Evolutionary conservation across 2,329 filamentous ascomycete genomes (phyloP).

Genomic region (Fusarium sp.): DNA sequence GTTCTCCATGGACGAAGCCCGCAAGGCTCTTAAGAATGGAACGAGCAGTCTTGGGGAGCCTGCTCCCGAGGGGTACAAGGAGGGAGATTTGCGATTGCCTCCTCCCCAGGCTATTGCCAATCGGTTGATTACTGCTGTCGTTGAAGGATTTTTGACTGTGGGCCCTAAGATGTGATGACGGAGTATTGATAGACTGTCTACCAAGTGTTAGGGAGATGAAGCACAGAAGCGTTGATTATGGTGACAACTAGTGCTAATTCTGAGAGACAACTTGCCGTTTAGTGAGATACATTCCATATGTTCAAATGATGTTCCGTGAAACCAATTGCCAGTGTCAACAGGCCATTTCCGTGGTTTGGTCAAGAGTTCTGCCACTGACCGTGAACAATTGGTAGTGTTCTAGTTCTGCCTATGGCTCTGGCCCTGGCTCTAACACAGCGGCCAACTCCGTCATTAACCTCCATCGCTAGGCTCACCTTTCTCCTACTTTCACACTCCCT

Average conservation of each 20-base stretch:
- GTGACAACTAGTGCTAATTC: not conserved
- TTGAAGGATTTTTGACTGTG: slow-evolving; percentile 73
- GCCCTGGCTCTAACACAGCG: not conserved
- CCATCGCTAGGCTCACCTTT: not conserved
- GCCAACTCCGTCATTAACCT: not conserved
- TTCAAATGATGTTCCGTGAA: not conserved
- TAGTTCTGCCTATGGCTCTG: not conserved
- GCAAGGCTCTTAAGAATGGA: slow-evolving; percentile 74
- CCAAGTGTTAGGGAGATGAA: not conserved
- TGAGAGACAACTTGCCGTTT: not conserved
- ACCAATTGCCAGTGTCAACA: not conserved
- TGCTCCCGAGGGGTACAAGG: slow-evolving; percentile 72
- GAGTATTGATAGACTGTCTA: not conserved
- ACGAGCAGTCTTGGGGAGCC: slow-evolving; percentile 71
- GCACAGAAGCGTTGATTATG: slow-evolving; percentile 2
- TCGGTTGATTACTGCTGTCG: slow-evolving; percentile 81
- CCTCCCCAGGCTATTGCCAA: slow-evolving; percentile 92
- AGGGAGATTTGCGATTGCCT: slow-evolving; percentile 81
- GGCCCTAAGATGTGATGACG: slow-evolving; percentile 58
- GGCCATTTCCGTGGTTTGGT: not conserved
- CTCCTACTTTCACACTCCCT: not conserved
- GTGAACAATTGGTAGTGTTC: not conserved
- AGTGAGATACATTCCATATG: not conserved
- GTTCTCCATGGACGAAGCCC: slow-evolving; percentile 83
- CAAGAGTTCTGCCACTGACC: not conserved